Conservation (phyloP, 2,329 filamentous ascomycete genomes). For the Fusarium sororula region DNA sequence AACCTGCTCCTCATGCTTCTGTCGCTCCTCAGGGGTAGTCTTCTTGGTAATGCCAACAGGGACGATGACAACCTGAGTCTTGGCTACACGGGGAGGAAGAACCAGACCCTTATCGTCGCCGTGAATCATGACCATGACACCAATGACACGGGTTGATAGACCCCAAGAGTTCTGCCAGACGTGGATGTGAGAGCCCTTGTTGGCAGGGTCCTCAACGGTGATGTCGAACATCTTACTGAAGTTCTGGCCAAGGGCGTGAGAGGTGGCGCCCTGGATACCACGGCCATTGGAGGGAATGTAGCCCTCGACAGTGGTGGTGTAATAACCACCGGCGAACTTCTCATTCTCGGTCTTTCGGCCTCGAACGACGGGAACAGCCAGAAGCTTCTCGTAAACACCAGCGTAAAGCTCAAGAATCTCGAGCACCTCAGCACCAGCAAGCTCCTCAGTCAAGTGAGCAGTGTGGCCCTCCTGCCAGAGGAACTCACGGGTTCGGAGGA, state of each 20-base stretch:
- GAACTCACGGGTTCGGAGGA: conserved; percentile 93
- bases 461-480: conserved; percentile 97
- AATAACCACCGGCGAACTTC: conserved; percentile 96
- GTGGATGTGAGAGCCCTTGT: conserved; percentile 81
- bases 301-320: conserved; percentile 95
- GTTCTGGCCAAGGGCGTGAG: conserved; percentile 94
- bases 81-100: conserved; percentile 88
- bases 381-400: conserved; percentile 88
- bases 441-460: conserved; percentile 85
- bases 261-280: conserved; percentile 96
- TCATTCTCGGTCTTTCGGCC: conserved; percentile 97
- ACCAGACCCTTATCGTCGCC: conserved; percentile 95
- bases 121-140: conserved; percentile 99
- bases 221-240: conserved; percentile 99
- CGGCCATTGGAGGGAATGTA: conserved; percentile 96
- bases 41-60: conserved; percentile 94
- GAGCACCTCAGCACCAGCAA: conserved; percentile 85
- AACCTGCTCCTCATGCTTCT: conserved; percentile 79
- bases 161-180: conserved; percentile 99
- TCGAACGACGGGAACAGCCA: conserved; percentile 94
- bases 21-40: conserved; percentile 80
- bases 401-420: conserved; percentile 95
- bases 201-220: conserved; percentile 88
- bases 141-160: conserved; percentile 94
- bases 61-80: conserved; percentile 85